Evolutionary conservation across 805 yeast genomes (phyloP).

Genomic region (Hanseniaspora mollemarum): DNA sequence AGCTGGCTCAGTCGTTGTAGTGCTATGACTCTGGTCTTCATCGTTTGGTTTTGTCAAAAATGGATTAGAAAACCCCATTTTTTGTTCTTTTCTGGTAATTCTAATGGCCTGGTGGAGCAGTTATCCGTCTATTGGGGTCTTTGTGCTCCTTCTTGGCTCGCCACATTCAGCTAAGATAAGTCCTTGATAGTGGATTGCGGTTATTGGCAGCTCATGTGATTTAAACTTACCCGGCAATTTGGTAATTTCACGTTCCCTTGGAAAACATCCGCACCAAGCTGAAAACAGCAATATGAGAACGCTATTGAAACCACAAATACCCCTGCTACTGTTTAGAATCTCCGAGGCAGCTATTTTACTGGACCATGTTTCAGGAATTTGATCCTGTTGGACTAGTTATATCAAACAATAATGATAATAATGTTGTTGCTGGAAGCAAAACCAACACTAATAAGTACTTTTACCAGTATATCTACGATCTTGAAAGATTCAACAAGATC

Average conservation of each 20-base stretch:
- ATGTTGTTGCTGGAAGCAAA: not conserved
- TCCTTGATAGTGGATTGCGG: too few species aligned
- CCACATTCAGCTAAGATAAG: too few species aligned
- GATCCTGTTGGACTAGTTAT: constrained; percentile 3
- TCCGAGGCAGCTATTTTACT: not conserved
- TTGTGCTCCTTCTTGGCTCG: too few species aligned
- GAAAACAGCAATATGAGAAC: too few species aligned
- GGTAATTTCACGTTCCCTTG: not conserved
- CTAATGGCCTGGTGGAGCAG: not conserved
- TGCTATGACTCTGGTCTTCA: not conserved
- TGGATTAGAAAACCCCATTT: not conserved
- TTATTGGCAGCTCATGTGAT: not conserved
- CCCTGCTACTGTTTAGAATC: too few species aligned
- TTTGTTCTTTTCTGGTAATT: not conserved
- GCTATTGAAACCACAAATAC: too few species aligned
- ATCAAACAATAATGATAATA: not conserved
- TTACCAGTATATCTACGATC: constrained; percentile 11
- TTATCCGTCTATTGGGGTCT: too few species aligned
- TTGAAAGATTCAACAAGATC: not conserved
- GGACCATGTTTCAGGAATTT: constrained; percentile 9
- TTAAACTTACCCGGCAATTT: not conserved
- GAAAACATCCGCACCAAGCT: not conserved
- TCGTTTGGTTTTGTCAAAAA: not conserved
- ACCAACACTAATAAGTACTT: not conserved
- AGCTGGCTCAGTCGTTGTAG: too few species aligned